Evolutionary conservation across 2,329 filamentous ascomycete genomes (phyloP).

Genomic region (Aureobasidium mangrovei): DNA sequence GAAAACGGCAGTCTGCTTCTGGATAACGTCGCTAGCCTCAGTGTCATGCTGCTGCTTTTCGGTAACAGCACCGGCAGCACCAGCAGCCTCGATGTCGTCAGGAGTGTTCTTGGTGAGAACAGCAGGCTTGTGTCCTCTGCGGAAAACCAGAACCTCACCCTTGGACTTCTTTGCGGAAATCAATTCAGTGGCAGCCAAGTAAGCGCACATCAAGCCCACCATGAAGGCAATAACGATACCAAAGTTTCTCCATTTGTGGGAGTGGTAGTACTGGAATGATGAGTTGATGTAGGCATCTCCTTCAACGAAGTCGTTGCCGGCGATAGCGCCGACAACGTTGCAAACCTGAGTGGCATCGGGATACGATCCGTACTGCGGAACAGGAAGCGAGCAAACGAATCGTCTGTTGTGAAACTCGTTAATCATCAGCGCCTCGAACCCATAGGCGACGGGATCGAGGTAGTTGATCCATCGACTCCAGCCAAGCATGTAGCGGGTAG

Average conservation of each 20-base stretch:
- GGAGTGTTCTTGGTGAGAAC: slow-evolving; percentile 42
- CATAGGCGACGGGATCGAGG: slow-evolving; percentile 68
- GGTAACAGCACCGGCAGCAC: slow-evolving; percentile 37
- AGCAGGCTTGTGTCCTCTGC: slow-evolving; percentile 37
- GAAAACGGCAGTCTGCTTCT: slow-evolving; percentile 35
- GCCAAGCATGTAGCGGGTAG: slow-evolving; percentile 56
- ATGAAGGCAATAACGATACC: slow-evolving; percentile 40
- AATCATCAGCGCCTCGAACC: slow-evolving; percentile 70
- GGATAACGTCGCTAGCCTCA: slow-evolving; percentile 30
- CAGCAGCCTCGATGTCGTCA: slow-evolving; percentile 27
- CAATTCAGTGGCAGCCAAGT: slow-evolving; percentile 38
- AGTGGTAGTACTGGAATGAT: slow-evolving; percentile 25
- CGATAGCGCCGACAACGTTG: slow-evolving; percentile 33
- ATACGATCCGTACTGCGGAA: slow-evolving; percentile 36
- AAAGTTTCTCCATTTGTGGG: slow-evolving; percentile 41
- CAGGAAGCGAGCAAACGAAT: slow-evolving; percentile 43
- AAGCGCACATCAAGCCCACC: slow-evolving; percentile 33
- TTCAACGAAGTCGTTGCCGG: slow-evolving; percentile 30
- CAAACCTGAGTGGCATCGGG: slow-evolving; percentile 30
- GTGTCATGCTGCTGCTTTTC: slow-evolving; percentile 17
- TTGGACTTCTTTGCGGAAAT: slow-evolving; percentile 43
- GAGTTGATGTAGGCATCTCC: slow-evolving; percentile 31
- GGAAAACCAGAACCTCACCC: slow-evolving; percentile 44
- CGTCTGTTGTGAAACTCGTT: slow-evolving; percentile 59
- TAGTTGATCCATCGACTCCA: slow-evolving; percentile 81